Evolutionary conservation across 306 rosid genomes (phyloP).

Genomic region (Bauhinia variegata): DNA sequence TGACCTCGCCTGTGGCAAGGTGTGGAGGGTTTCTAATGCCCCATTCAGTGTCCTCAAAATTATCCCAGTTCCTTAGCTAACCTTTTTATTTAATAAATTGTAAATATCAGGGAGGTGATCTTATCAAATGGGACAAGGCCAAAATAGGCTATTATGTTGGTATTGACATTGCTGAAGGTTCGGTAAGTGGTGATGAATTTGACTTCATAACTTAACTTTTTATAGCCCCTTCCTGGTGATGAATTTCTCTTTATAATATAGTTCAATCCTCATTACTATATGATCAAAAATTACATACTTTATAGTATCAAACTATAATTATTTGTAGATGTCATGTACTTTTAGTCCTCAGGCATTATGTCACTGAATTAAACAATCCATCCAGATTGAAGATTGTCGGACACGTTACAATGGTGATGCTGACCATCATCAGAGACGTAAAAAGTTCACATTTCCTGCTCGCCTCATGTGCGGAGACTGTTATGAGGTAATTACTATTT

Average conservation of each 20-base stretch:
- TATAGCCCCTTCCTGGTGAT: slow-evolving; percentile 9
- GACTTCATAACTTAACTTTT: slow-evolving; percentile 7
- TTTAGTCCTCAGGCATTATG: slow-evolving; percentile 33
- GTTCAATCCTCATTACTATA: slow-evolving; percentile 19
- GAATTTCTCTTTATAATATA: slow-evolving; percentile 21
- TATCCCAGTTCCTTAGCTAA: slow-evolving; percentile 16
- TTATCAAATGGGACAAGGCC: slow-evolving; percentile 99
- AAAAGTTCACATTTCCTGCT: slow-evolving; percentile 91
- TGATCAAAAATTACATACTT: slow-evolving; percentile 33
- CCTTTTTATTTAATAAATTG: slow-evolving; percentile 17
- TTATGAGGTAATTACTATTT: slow-evolving; percentile 69
- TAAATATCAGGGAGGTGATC: slow-evolving; percentile 85
- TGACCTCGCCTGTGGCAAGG: slow-evolving; percentile 99
- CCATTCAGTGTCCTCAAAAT: slow-evolving; percentile 4
- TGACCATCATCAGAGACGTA: slow-evolving; percentile 90
- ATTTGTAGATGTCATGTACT: slow-evolving; percentile 22
- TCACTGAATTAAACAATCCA: slow-evolving; percentile 31
- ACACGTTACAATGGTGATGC: slow-evolving; percentile 98
- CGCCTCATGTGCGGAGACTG: slow-evolving; percentile 95
- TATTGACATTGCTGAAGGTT: slow-evolving; percentile 94
- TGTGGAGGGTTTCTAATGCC: slow-evolving; percentile 38
- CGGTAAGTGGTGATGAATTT: slow-evolving; percentile 55
- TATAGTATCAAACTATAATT: slow-evolving; percentile 29
- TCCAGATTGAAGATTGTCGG: slow-evolving; percentile 94
- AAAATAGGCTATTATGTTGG: slow-evolving; percentile 96